phyloP scores from a whole-genome alignment of 2,329 filamentous ascomycete species.

The Albophoma yamanashiensis region DNA sequence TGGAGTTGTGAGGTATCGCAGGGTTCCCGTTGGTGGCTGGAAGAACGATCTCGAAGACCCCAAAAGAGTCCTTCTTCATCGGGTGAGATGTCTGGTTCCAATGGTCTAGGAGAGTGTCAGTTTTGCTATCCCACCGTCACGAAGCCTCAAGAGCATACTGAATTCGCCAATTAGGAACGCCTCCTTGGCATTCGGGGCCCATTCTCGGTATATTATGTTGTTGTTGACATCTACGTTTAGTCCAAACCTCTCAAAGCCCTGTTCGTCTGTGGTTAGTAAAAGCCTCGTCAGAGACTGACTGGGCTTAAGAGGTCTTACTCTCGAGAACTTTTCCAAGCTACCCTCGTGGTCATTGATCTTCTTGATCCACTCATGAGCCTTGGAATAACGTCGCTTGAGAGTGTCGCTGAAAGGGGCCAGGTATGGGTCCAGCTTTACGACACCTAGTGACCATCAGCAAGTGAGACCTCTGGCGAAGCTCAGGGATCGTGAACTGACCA shows the following conservation, averaged over 20 bases:
- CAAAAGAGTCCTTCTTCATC: slow-evolving; percentile 79
- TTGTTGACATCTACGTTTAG: slow-evolving; percentile 73
- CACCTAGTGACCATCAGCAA: slow-evolving; percentile 44
- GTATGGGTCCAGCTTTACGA: slow-evolving; percentile 80
- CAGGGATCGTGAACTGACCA: slow-evolving; percentile 35
- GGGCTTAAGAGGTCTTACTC: slow-evolving; percentile 36
- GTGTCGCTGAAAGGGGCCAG: slow-evolving; percentile 74
- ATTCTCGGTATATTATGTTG: slow-evolving; percentile 87
- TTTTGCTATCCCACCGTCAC: not conserved
- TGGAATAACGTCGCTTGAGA: slow-evolving; percentile 65
- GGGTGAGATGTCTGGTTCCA: slow-evolving; percentile 78
- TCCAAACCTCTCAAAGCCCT: slow-evolving; percentile 83
- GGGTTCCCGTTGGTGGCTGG: slow-evolving; percentile 63
- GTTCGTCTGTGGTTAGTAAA: not conserved
- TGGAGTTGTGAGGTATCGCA: slow-evolving; percentile 84
- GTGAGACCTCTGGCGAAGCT: not conserved
- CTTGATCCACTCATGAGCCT: slow-evolving; percentile 79
- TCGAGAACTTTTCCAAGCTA: slow-evolving; percentile 84
- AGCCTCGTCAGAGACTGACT: slow-evolving; percentile 2
- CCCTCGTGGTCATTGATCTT: slow-evolving; percentile 76
- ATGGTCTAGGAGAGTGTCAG: slow-evolving; percentile 47
- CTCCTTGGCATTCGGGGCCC: slow-evolving; percentile 81
- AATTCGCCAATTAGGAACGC: slow-evolving; percentile 91
- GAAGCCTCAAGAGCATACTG: slow-evolving; percentile 45
- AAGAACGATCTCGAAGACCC: slow-evolving; percentile 75